Base-by-base conservation (phyloP, 2,329 filamentous ascomycete genomes). In the Fusarium sp. region DNA sequence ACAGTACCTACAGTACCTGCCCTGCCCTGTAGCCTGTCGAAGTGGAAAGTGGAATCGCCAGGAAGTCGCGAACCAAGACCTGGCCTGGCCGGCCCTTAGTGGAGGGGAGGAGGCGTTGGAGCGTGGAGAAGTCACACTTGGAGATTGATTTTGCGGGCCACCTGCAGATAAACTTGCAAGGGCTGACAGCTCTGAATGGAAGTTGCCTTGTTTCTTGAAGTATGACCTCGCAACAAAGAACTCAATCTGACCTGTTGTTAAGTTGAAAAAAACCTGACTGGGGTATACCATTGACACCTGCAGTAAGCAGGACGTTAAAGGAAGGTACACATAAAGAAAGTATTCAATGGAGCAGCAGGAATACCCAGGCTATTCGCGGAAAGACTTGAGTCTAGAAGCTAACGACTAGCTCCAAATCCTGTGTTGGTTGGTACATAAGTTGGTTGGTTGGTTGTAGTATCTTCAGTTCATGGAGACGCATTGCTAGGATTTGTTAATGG, bases 121-220 rank as follows among this genome's bases (percentile, higher is more conserved):
- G 69, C 69, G 54, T 63, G 69, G 69, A 71, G 69, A 69, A 70
- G 61, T 41, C 40, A 29, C 53, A 56, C 44, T 65, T 58, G 29
- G 49, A 65, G 69, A 51, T 62, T 68, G 69, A 46, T 54, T 68
- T 61, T 66, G 69, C 56, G 60, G 69, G 65, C 56, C 64, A 65
- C 58, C 44, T 58, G 42, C 40, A 57, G 30, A 37, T 54, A 54
- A 48, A 68, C 59, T 51, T 32, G 46, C 37, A 56, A 67, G 61
- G 46, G 49, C 34, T 13, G 16, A 47, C 24, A 48, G 11, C 7
- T 32, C n/a, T 37, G 34, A 37, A 37, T 12, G 34, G 34, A 37
- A n/a, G 34, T 37, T n/a, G 34, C 34, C 34, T 37, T 37, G 10
- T 37, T 18, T 11, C 34, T 11, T 37, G 2, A 6, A n/a, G 34